A percentile compares a stretch with the other conserved stretches of the same genome.
phyloP scores from a whole-genome alignment of 169 alveolate genomes.

The Eimeria sp. region DNA sequence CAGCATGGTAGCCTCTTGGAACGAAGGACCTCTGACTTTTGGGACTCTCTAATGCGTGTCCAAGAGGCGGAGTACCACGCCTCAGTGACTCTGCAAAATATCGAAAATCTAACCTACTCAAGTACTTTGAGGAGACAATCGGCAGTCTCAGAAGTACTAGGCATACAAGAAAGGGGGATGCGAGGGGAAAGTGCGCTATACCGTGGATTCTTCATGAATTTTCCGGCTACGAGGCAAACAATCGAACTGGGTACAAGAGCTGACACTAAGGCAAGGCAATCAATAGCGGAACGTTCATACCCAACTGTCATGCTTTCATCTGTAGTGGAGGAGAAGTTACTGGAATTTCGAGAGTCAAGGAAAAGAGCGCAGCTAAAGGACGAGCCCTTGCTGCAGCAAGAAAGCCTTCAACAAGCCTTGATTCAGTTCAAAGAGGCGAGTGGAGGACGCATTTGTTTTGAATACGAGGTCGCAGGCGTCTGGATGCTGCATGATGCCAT shows the following conservation, averaged over 20 bases:
- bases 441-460: neutral
- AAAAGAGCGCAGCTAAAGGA: neutral
- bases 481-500: conserved; percentile 68
- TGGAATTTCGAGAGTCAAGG: conserved; percentile 35
- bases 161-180: neutral
- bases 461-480: conserved; percentile 11
- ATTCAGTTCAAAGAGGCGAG: neutral
- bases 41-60: neutral
- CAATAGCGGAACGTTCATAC: neutral
- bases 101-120: neutral
- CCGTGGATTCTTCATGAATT: neutral
- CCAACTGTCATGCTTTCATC: neutral
- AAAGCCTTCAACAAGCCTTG: conserved; percentile 35
- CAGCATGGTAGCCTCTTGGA: neutral
- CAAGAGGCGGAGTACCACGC: conserved; percentile 60
- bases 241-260: neutral
- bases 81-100: neutral
- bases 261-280: no score
- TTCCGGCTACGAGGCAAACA: neutral
- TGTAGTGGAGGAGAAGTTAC: neutral
- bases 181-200: neutral
- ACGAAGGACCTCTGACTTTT: neutral
- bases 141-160: neutral
- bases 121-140: neutral
- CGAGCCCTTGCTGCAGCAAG: conserved; percentile 49